These are phyloP conservation scores for Pisolithus tinctorius DNA, from an alignment of 768 basidiomycete species.

Conservation along the genomic window DNA sequence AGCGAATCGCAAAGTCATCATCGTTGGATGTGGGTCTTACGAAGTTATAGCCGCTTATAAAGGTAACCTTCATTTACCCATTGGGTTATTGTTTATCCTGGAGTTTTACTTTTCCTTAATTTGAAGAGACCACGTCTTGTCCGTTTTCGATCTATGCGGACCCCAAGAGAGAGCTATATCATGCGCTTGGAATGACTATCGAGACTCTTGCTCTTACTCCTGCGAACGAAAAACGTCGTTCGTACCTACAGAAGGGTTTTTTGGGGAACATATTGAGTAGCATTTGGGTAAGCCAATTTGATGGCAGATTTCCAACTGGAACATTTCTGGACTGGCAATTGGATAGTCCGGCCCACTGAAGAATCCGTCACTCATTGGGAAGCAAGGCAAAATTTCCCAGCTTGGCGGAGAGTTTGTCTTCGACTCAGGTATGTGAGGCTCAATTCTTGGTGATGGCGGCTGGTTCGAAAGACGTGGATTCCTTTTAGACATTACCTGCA, in stretches of 20 bases:
- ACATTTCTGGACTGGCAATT: not conserved
- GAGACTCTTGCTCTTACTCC: slow-evolving; percentile 43
- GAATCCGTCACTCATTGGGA: slow-evolving; percentile 43
- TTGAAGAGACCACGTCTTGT: slow-evolving; percentile 40
- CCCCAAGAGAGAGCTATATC: slow-evolving; percentile 53
- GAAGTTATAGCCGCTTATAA: slow-evolving; percentile 42
- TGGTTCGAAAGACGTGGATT: not conserved
- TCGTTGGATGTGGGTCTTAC: slow-evolving; percentile 60
- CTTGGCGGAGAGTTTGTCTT: slow-evolving; percentile 60
- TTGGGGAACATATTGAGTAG: slow-evolving; percentile 31
- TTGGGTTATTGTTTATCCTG: too few relatives aligned
- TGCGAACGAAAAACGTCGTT: slow-evolving; percentile 34
- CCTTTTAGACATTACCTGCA: slow-evolving; percentile 27
- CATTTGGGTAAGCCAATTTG: slow-evolving; percentile 35
- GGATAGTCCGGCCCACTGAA: slow-evolving; percentile 33
- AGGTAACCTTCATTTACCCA: slow-evolving; percentile 23
- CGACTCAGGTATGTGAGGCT: slow-evolving; percentile 39
- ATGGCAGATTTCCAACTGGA: not conserved
- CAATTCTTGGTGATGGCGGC: not conserved
- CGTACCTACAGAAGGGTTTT: slow-evolving; percentile 35
- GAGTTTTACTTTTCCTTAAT: not conserved
- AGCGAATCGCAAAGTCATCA: slow-evolving; percentile 36
- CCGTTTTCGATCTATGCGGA: slow-evolving; percentile 55
- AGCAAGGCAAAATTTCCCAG: slow-evolving; percentile 57
- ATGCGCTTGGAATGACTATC: slow-evolving; percentile 50